A percentile compares a stretch with the other conserved stretches of the same genome.
Evolutionary conservation across 768 basidiomycete species (phyloP).

Genomic region (Kwoniella heveanensis): DNA sequence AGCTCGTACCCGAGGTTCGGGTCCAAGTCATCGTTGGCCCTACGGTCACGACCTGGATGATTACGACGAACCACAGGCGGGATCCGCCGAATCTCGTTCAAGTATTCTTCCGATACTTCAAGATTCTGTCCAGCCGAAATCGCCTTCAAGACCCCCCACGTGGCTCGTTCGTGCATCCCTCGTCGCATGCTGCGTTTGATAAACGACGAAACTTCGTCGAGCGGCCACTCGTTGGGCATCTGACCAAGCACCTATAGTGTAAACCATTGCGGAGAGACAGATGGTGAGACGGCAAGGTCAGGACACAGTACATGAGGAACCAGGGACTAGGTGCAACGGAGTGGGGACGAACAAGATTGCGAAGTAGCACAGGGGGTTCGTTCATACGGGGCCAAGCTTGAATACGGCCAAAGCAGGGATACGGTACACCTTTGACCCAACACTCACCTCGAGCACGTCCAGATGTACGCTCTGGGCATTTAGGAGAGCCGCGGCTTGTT

Average conservation of each 20-base stretch:
- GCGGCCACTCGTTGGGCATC: slow-evolving; percentile 74
- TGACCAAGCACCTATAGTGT: slow-evolving; percentile 61
- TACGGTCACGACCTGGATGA: neutral
- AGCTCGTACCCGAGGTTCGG: neutral
- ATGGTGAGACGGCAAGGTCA: neutral
- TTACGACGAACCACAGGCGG: slow-evolving; percentile 31
- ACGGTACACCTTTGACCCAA: too few relatives aligned
- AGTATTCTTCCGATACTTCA: slow-evolving; percentile 59
- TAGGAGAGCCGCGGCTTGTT: slow-evolving; percentile 69
- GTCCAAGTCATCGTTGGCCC: neutral
- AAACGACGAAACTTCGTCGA: slow-evolving; percentile 73
- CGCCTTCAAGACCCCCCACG: slow-evolving; percentile 66
- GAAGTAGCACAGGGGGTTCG: too few relatives aligned
- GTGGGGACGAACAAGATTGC: too few relatives aligned
- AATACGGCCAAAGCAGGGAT: too few relatives aligned
- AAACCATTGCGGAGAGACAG: neutral
- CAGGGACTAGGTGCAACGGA: too few relatives aligned
- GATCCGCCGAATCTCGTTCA: slow-evolving; percentile 36
- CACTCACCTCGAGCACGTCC: slow-evolving; percentile 72
- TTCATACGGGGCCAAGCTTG: too few relatives aligned
- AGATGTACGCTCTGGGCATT: slow-evolving; percentile 79
- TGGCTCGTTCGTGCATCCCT: slow-evolving; percentile 64
- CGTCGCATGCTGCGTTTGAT: slow-evolving; percentile 75
- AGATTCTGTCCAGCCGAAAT: slow-evolving; percentile 79
- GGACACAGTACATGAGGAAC: too few relatives aligned